phyloP scores from a whole-genome alignment of 345 rosid genomes.

The Lepidium sativum region DNA sequence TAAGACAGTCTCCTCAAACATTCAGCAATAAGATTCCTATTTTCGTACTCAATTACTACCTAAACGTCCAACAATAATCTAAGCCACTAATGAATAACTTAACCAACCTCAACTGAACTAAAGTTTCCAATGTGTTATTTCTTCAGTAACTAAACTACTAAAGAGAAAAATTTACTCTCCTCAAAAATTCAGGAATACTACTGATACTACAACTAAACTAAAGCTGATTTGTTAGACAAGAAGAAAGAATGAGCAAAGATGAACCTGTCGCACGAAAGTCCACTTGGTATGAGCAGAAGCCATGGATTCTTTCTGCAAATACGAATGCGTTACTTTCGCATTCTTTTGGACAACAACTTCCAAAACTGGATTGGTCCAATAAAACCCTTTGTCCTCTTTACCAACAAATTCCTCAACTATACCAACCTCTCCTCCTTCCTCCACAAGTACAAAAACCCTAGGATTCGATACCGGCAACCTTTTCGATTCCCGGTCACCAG shows the following conservation, averaged over 20 bases:
- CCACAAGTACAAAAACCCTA: constrained; percentile 70
- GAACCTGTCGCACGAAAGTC: constrained; percentile 80
- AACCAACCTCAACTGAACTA: not conserved
- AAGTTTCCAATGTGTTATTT: not conserved
- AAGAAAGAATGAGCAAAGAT: not conserved
- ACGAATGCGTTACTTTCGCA: constrained; percentile 68
- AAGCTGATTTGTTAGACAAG: not conserved
- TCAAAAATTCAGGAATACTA: not conserved
- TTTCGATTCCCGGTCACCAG: constrained; percentile 46
- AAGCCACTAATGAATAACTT: not conserved
- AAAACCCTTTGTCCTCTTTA: constrained; percentile 40
- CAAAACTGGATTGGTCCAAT: constrained; percentile 79
- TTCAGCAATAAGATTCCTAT: not conserved
- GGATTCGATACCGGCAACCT: constrained; percentile 79
- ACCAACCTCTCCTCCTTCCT: constrained; percentile 73
- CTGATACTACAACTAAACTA: not conserved
- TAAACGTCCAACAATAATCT: not conserved
- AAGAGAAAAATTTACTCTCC: not conserved
- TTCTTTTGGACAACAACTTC: constrained; percentile 56
- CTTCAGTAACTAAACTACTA: not conserved
- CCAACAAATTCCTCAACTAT: constrained; percentile 67
- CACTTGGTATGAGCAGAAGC: constrained; percentile 80
- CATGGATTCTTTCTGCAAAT: constrained; percentile 70
- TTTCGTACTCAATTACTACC: not conserved
- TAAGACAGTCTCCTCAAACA: not conserved